Evolutionary conservation across 371 early-diverging fungal species (phyloP), one percentile per base, ranked within the genome.

Genomic region (Mucor saturninus): DNA sequence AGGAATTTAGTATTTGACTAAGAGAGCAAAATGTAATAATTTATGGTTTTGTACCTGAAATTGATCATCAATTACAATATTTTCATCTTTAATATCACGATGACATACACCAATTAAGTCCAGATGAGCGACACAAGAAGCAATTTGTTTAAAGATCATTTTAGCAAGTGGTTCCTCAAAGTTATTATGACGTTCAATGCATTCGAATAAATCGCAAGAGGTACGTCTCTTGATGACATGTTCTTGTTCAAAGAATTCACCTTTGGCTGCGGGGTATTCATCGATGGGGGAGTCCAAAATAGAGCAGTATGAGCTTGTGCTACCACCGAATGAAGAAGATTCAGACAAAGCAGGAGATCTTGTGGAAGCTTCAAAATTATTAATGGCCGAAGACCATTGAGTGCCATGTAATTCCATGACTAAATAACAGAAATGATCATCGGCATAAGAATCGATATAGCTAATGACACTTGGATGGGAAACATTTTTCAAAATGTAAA

Each of bases 331-430:
- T 4, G 64, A 64, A 39, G 73, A 73, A 7, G 67, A 57, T 38
- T 76, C 71, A 14, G 72, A 70, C 14, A 73, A 59, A 5, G 71
- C 69, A 59, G 70, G 73, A 10, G 76, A 65, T 61, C 64, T 66
- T 11, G 65, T 54, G 43, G 73, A 37, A 11, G n/a, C 42, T 26
- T 35, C 50, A 40, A 55, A 39, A 52, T 58, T 60, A 45, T 50
- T 56, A 7, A 68, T 48, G 13, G 15, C 48, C 28, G 62, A 11
- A 21, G 69, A 52, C 92, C 93, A 91, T 39, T 84, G 79, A 13
- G 87, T 81, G 26, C 94, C 94, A 56, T 92, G 92, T 15, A 92
- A 65, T 69, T 94, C 93, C 80, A 89, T 93, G 30, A 94, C 86
- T 8, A 92, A 74, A 68, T 90, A 90, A 54, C 82, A 86, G 69